Evolutionary conservation across 176 grass and related monocot species (phyloP).

Genomic region (Poa annua): DNA sequence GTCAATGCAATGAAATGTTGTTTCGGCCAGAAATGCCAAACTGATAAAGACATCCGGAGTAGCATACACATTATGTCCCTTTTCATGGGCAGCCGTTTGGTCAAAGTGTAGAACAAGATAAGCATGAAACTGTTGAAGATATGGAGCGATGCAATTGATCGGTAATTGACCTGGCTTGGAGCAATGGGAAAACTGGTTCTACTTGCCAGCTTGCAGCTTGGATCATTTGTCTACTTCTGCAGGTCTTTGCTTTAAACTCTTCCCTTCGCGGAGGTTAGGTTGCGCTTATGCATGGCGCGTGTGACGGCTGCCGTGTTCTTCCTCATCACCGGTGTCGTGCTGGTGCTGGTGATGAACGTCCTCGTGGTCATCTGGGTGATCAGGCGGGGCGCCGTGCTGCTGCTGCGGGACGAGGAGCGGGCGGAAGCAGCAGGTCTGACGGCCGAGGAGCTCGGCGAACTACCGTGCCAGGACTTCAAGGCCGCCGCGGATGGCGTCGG

Average conservation of each 20-base stretch:
- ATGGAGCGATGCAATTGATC: background rate
- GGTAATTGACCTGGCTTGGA: conserved; percentile 17
- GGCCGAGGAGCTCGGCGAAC: conserved; percentile 36
- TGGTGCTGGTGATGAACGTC: conserved; percentile 48
- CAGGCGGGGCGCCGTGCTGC: conserved; percentile 11
- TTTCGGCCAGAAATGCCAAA: background rate
- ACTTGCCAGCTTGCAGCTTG: conserved; percentile 5
- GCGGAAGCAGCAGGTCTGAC: conserved; percentile 23
- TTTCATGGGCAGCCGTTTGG: conserved; percentile 21
- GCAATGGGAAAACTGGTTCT: background rate
- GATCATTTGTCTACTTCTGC: background rate
- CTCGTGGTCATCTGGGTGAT: conserved; percentile 47
- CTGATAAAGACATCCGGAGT: background rate
- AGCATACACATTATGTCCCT: conserved; percentile 27
- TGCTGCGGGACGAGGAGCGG: conserved; percentile 29
- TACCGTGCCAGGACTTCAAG: conserved; percentile 44
- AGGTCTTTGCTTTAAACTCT: background rate
- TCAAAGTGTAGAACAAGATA: conserved; percentile 31
- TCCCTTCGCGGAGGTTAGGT: background rate
- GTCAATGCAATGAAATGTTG: background rate
- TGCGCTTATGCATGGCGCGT: conserved; percentile 17
- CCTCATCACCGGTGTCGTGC: conserved; percentile 46
- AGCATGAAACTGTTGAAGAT: background rate
- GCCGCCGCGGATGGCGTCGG: background rate
- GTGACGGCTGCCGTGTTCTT: conserved; percentile 35